Evolutionary conservation across 441 rosid genomes (phyloP), one percentile per base, ranked within the genome.

Genomic region (Pelargonium cotyledonis): DNA sequence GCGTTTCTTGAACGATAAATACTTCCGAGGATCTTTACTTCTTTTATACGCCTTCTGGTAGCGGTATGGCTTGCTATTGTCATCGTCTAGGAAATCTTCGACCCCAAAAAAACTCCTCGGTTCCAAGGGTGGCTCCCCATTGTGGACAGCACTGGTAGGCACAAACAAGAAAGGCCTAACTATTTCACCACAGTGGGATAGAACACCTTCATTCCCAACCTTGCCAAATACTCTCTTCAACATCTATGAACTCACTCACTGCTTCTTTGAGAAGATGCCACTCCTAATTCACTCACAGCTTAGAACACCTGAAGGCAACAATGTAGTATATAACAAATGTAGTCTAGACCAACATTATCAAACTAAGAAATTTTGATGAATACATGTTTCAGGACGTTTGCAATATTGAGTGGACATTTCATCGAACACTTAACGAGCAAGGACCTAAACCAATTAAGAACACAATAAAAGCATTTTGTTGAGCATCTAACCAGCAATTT

Each of bases 71-170:
- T 88, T 75, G 85, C 91, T 85, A 72, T 86, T 90, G 70, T 88
- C 86, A 26, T 90, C 98, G 38, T 93, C 98, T 43, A 93, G 70
- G 75, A 85, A 93, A 83, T 93, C 97, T 83, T 93, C 98, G 23
- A 93, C 96, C 23, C 98, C 98, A 49, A 90, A 92, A 69, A 88
- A 92, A 78, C 98, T 92, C 82, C 98, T 90, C 8, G 91, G 96
- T 21, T 89, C 85, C 75, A 47, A 67, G 19, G 19, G 74, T 70
- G 90, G 96, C 89, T 65, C 81, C 65, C 89, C 90, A 67, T 8
- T 69, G 71, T 88, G 92, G 66, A 90, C 80, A 31, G 75, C 66
- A 65, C 23, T 26, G 40, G 47, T 65, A 16, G 85, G 77, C 69
- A 84, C 68, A 70, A 57, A 81, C 47, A 82, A 68, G 70, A 65